A percentile compares a stretch with the other conserved stretches of the same genome.
Evolutionary conservation across 352 stramenopile species (phyloP).

Genomic region (Pythium biforme): DNA sequence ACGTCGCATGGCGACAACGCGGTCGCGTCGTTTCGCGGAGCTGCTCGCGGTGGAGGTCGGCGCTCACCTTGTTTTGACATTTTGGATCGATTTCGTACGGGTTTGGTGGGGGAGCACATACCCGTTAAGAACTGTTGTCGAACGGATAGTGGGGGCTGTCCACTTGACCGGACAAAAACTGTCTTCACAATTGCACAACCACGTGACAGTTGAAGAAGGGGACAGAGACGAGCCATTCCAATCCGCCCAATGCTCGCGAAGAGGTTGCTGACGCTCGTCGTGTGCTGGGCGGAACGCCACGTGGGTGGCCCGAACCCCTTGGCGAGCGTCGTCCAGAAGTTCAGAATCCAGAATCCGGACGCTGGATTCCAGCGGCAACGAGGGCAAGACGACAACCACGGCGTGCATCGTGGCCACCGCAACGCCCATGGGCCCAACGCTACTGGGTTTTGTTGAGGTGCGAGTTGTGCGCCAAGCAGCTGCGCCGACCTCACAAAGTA

Average conservation of each 20-base stretch:
- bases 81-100: no score
- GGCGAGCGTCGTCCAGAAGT: not conserved
- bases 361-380: no score
- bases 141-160: not conserved
- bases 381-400: no score
- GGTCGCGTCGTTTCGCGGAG: constrained; percentile 8
- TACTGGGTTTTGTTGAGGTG: not conserved
- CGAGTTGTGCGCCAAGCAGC: not conserved
- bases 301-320: not conserved
- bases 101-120: no score
- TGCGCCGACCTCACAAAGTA: not conserved
- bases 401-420: no score
- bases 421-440: no score
- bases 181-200: constrained; percentile 9
- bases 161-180: not conserved
- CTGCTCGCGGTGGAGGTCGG: no score
- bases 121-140: not conserved
- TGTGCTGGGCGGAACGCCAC: not conserved
- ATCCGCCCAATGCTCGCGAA: no score
- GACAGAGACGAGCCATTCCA: not conserved
- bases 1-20: not conserved
- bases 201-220: not conserved
- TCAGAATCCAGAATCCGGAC: not conserved
- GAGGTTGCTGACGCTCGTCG: not conserved
- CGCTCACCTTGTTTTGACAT: not conserved